Conservation (phyloP, 108 stramenopile species). For the Skeletonema tropicum region DNA sequence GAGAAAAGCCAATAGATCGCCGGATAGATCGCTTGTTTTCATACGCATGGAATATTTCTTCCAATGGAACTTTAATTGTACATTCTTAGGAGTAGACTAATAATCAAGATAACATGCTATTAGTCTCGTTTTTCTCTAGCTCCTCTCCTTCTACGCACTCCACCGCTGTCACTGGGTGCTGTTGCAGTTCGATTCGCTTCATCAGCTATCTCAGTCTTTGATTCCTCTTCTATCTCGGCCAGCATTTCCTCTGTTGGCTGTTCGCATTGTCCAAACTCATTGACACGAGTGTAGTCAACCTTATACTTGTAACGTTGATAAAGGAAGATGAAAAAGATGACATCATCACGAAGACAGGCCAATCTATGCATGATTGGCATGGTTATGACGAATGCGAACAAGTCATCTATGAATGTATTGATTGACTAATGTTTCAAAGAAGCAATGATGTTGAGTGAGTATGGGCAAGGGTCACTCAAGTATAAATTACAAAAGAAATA, state of each 20-base stretch:
- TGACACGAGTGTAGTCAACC: conserved; percentile 62
- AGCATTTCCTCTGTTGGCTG: conserved; percentile 51
- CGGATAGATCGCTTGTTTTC: too few species aligned
- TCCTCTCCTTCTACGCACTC: conserved; percentile 2
- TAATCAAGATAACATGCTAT: background rate
- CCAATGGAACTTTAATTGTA: background rate
- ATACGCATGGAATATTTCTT: background rate
- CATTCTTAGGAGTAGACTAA: background rate
- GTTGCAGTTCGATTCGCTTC: background rate
- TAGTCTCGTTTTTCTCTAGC: conserved; percentile 13
- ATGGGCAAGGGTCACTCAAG: background rate
- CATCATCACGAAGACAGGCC: conserved; percentile 85
- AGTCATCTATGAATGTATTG: conserved; percentile 92
- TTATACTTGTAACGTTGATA: conserved; percentile 88
- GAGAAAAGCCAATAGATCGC: background rate
- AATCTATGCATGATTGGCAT: conserved; percentile 93
- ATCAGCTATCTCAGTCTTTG: background rate
- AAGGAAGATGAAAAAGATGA: conserved; percentile 86
- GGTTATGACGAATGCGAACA: conserved; percentile 87
- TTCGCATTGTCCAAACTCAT: conserved; percentile 71
- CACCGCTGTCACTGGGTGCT: background rate
- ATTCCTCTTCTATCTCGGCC: conserved; percentile 24
- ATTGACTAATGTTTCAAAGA: conserved; percentile 80
- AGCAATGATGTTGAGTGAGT: background rate
- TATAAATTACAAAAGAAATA: too few species aligned